Evolutionary conservation across 106 monocot genomes (phyloP), one percentile per base, ranked within the genome.

Genomic region (Vanilla planifolia): DNA sequence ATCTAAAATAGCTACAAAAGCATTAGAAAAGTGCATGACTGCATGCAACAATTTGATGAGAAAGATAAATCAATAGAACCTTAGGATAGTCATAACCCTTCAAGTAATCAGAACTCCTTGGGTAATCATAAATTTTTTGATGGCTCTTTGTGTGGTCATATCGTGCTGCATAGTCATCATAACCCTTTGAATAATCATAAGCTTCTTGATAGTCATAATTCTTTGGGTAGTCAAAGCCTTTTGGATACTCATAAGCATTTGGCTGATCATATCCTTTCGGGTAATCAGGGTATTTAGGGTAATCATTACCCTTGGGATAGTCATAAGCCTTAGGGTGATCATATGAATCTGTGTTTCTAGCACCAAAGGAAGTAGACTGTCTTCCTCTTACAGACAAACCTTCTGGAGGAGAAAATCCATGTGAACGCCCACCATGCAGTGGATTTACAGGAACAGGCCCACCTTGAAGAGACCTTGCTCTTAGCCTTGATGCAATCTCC

Each of bases 401-500:
- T 57, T 57, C 57, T 57, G 57, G 33, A 55, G 30, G 19, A 35
- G 35, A 4, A 35, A 57, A 33, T 57, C 33, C 56, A 56, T 32
- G 33, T 56, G 17, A 11, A 1, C 3, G 56, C 20, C 34, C 33
- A 34, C 0, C 1, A 56, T n/a, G 15, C 34, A 56, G 17, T 33
- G 35, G 35, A 57, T 33, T 28, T 35, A 10, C 7, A 33, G 57
- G 14, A 7, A n/a, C 21, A 27, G 6, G 9, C 33, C 19, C 57
- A 34, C 35, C 21, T 36, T 35, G 19, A 57, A 57, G 35, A 20
- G 35, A 34, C 57, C 33, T 57, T 57, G 57, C 20, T 36, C 57
- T 57, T 17, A 57, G 57, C 35, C 57, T 57, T 17, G 34, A 57
- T 8, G 9, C 36, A 36, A 57, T 57, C 57, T 57, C 57, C 14